Evolutionary conservation across 208 protist genomes (phyloP).

Genomic region (Trypanosoma boissoni): DNA sequence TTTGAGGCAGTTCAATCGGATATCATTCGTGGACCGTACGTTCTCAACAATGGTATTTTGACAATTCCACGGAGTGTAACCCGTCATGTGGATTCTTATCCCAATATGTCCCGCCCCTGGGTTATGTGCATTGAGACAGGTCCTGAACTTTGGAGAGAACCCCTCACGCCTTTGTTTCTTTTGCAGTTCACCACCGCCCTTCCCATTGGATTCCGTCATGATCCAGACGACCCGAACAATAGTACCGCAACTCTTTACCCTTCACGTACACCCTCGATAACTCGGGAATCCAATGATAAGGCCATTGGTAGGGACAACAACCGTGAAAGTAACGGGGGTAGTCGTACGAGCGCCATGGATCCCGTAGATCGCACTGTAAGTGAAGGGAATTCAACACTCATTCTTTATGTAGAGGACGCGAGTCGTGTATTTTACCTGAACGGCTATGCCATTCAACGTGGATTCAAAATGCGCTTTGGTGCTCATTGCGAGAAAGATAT

Average conservation of each 20-base stretch:
- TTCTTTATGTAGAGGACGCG: conserved; percentile 45
- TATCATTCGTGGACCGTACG: conserved; percentile 52
- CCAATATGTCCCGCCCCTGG: conserved; percentile 66
- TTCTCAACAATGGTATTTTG: conserved; percentile 48
- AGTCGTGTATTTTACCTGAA: conserved; percentile 67
- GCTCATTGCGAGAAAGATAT: conserved; percentile 37
- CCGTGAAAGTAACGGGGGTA: background rate
- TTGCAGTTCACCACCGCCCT: conserved; percentile 57
- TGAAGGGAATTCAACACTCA: conserved; percentile 56
- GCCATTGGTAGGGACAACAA: background rate
- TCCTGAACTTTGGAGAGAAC: conserved; percentile 60
- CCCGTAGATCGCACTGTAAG: conserved; percentile 33
- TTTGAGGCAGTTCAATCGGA: conserved; percentile 35
- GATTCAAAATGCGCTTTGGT: conserved; percentile 60
- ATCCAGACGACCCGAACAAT: conserved; percentile 59
- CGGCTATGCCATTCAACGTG: conserved; percentile 68
- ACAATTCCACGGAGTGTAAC: conserved; percentile 47
- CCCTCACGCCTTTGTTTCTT: conserved; percentile 42
- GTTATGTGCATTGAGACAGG: conserved; percentile 69
- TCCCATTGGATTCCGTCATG: conserved; percentile 47
- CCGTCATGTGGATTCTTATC: conserved; percentile 25
- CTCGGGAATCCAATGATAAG: conserved; percentile 8
- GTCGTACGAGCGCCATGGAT: conserved; percentile 2
- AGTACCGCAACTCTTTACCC: conserved; percentile 40
- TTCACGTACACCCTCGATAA: background rate